phyloP scores from a whole-genome alignment of 148 eudicot species.

The Silene uniflora region DNA sequence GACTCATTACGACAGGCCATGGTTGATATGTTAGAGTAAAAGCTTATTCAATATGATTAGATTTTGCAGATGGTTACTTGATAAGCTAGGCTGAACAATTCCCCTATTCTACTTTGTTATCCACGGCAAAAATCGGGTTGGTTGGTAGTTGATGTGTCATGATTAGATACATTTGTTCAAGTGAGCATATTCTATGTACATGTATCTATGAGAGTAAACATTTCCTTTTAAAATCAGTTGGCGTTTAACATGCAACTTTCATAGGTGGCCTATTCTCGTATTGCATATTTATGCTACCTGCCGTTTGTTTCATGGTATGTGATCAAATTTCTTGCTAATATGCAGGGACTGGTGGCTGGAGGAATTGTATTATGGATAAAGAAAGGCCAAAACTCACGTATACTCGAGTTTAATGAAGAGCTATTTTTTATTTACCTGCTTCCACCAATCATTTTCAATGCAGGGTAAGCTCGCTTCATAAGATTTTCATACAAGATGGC shows the following conservation, averaged over 20 bases:
- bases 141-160: neutral
- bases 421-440: slow-evolving; percentile 90
- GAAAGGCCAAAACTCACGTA: slow-evolving; percentile 60
- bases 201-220: neutral
- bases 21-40: too few relatives aligned
- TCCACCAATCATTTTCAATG: slow-evolving; percentile 95
- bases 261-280: neutral
- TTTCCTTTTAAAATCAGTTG: neutral
- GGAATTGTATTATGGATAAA: slow-evolving; percentile 50
- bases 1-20: too few relatives aligned
- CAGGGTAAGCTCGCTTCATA: slow-evolving; percentile 57
- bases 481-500: neutral
- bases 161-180: neutral
- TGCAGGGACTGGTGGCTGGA: slow-evolving; percentile 65
- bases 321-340: slow-evolving; percentile 6
- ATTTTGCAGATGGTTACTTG: too few relatives aligned
- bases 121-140: neutral
- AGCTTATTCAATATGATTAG: too few relatives aligned
- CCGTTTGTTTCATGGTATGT: slow-evolving; percentile 4
- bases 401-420: slow-evolving; percentile 80
- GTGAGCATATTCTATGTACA: too few relatives aligned
- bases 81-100: too few relatives aligned
- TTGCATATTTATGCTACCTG: neutral
- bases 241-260: neutral
- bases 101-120: too few relatives aligned